Evolutionary conservation across 75 land plant species (phyloP), one percentile per base, ranked within the genome.

Genomic region (Cunninghamia lanceolata): DNA sequence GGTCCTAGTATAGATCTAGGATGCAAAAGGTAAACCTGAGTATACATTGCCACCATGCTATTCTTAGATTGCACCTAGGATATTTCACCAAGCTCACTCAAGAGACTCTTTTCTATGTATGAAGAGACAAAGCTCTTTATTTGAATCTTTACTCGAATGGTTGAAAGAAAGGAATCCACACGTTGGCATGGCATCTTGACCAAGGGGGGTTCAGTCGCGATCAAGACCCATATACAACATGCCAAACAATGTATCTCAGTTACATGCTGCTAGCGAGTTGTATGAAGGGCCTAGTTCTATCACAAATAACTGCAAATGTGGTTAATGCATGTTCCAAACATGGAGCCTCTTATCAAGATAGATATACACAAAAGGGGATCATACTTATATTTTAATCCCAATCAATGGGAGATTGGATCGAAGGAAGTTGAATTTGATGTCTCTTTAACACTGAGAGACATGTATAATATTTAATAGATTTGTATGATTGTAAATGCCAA

Each of bases 231-330:
- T 53, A 87, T 86, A 87, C 92, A 91, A 91, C 85, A 91, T 91
- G 92, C 92, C 92, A 14, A 91, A 86, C 19, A 91, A 91, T 82
- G 92, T 89, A 83, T 87, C 92, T 84, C 92, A 91, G 66, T 38
- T 91, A 38, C 89, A 87, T 87, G 92, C 92, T 66, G 92, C 92
- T 21, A 88, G 86, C 77, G 92, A 91, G 77, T 83, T 91, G 92
- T 91, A 87, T 85, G 92, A 34, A 85, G 87, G 81, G 92, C 91
- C 32, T 91, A 91, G 92, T 89, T 91, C 53, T 91, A 59, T 81
- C 91, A 91, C 89, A 91, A 89, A 56, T 87, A 87, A 52, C 87
- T 70, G 19, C 84, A 83, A 17, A 36, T 78, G 32, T 91, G 92
- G 92, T 84, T 91, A 54, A 83, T 40, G 19, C 88, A 74, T 8